Conservation (phyloP, 805 yeast species). For the Blastobotrys americana region DNA sequence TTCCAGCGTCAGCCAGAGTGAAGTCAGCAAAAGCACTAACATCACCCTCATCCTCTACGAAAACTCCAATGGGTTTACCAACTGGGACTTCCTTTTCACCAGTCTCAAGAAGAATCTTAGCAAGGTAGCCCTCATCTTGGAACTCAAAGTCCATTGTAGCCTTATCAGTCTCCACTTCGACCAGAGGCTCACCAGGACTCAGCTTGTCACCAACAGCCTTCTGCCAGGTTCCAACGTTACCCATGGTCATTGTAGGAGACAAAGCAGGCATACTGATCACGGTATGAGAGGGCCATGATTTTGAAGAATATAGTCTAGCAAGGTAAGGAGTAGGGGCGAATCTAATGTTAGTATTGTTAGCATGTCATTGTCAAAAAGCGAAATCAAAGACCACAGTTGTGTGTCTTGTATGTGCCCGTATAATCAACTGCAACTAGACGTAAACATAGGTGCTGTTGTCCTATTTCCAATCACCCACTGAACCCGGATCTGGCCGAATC, state of each 20-base stretch:
- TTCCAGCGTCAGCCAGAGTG: slow-evolving; percentile 70
- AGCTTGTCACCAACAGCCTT: slow-evolving; percentile 84
- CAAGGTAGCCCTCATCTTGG: slow-evolving; percentile 92
- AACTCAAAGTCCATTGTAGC: slow-evolving; percentile 98
- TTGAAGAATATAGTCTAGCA: slow-evolving; percentile 33
- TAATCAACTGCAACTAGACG: no score
- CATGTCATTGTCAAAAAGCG: no score
- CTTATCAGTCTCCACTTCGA: slow-evolving; percentile 96
- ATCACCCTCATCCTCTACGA: slow-evolving; percentile 78
- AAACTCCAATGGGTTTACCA: slow-evolving; percentile 93
- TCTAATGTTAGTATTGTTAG: no score
- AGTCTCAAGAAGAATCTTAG: slow-evolving; percentile 74
- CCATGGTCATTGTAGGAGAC: slow-evolving; percentile 99
- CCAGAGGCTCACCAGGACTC: slow-evolving; percentile 87
- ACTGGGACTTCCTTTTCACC: slow-evolving; percentile 90
- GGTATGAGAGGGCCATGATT: slow-evolving; percentile 69
- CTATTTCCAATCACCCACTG: no score
- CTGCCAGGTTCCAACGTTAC: slow-evolving; percentile 84
- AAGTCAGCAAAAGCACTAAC: slow-evolving; percentile 84
- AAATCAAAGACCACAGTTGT: no score
- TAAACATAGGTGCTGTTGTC: no score
- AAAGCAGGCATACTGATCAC: slow-evolving; percentile 97
- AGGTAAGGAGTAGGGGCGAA: slow-evolving; percentile 15
- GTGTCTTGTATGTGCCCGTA: no score
- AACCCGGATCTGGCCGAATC: neutral